Evolutionary conservation across 345 rosid genomes (phyloP), one percentile per base, ranked within the genome.

Genomic region (Brassica incana): DNA sequence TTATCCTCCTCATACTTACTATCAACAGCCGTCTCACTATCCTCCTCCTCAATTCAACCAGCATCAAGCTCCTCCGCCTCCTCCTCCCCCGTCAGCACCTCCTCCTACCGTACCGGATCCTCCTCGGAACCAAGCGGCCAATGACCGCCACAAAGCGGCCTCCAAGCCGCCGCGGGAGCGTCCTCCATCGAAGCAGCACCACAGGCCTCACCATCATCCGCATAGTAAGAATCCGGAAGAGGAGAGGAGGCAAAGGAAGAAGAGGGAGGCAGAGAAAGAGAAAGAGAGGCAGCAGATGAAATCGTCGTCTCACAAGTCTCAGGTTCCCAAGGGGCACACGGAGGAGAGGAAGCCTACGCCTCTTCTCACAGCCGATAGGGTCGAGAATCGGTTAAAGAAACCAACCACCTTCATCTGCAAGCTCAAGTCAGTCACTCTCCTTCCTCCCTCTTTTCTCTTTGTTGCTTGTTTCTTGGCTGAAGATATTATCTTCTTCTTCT

Each of bases 321-420:
- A 85, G 45, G 59, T 84, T 78, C 65, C 65, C 35, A 92, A 92
- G 82, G 91, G 90, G 58, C 97, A 87, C 70, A 90, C 95, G 52
- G 97, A 91, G 71, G 98, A 95, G 78, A 88, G 88, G 85, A 88
- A 89, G 81, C 86, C 90, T 59, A 73, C 97, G 16, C 97, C 92
- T 1, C 75, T 95, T 58, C 72, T 93, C 71, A 85, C 88, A 16
- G 85, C 87, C 48, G 98, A 95, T 84, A 90, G 97, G 83, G 82
- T 79, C 74, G 97, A 93, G 84, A 95, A 95, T 82, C 89, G 97
- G 87, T 83, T 95, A 80, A 95, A 95, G 86, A 95, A 95, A 81
- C 99, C 99, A 16, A 95, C 98, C n/a, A 95, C 99, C 4, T 95
- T 95, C 79, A 81, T 93, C 86, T 95, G 99, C 93, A 95, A 91